Conservation (phyloP, 805 yeast species). For the Wickerhamiella dianesei region DNA sequence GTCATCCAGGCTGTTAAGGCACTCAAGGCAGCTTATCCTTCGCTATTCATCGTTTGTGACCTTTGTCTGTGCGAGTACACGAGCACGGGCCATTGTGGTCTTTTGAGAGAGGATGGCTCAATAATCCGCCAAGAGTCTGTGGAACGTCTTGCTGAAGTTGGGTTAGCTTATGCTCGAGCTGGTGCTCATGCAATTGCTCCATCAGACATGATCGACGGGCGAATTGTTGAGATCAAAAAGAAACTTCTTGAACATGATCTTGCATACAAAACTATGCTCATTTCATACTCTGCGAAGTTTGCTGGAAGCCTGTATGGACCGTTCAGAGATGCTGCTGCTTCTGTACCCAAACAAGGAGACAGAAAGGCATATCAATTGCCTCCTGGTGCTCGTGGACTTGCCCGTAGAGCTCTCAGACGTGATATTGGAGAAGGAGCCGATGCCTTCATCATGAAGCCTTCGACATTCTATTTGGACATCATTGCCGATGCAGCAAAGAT, state of each 20-base stretch:
- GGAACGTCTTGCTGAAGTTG: conserved; percentile 80
- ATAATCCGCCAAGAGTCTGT: conserved; percentile 65
- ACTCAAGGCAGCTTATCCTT: conserved; percentile 57
- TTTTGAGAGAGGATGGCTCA: conserved; percentile 73
- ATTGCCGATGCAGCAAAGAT: conserved; percentile 77
- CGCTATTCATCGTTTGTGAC: conserved; percentile 77
- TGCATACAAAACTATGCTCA: conserved; percentile 77
- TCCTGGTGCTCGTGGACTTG: conserved; percentile 82
- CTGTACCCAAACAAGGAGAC: conserved; percentile 80
- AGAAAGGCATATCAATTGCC: conserved; percentile 90
- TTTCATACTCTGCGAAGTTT: conserved; percentile 93
- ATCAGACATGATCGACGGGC: conserved; percentile 94
- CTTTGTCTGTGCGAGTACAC: conserved; percentile 96
- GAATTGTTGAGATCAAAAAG: conserved; percentile 72
- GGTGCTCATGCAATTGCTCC: conserved; percentile 97
- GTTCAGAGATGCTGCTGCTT: conserved; percentile 94
- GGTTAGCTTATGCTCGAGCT: conserved; percentile 87
- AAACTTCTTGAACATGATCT: conserved; percentile 70
- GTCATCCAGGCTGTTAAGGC: conserved; percentile 68
- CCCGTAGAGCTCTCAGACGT: conserved; percentile 76
- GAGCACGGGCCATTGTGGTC: conserved; percentile 95
- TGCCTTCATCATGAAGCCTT: conserved; percentile 89
- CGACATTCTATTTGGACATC: conserved; percentile 86
- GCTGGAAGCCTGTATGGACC: conserved; percentile 90
- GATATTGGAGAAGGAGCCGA: conserved; percentile 91